Base-by-base conservation (phyloP, 305 asterid genomes). In the Andrographis paniculata region DNA sequence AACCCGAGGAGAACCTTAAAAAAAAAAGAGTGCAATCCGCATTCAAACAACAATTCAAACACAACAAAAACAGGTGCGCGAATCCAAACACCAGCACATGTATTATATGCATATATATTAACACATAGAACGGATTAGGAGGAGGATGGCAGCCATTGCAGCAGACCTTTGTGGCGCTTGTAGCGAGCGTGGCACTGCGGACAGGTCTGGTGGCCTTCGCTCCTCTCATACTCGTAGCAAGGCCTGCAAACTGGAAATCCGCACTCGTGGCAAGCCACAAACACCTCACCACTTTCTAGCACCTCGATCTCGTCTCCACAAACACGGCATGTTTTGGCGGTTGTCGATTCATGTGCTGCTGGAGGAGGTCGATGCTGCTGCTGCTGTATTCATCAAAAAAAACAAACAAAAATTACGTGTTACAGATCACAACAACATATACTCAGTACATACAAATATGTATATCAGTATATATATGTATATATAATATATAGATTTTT, bases 171-270 rank as follows among this genome's bases (percentile, higher is more conserved):
- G 42, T 75, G 79, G 15, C 74, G 85, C 67, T 75, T 80, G 72
- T 77, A 84, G 42, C 85, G 85, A 24, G 80, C 52, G 50, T 75
- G 62, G 60, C 92, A 84, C 9, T 77, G 92, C 36, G 94, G 88
- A 17, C 94, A 84, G 19, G 50, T 69, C 51, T 72, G 83, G 27
- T 71, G 73, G 20, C 94, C 94, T 48, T 84, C 83, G 20, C 76
- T 75, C 57, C 85, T 73, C 75, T 80, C 88, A 8, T 84, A 80
- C 49, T 80, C 84, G 42, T 77, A 84, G 56, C 94, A 84, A 38
- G 85, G 87, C 60, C 61, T 59, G 30, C 94, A 84, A 42, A 84
- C 92, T 1, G 94, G 92, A 42, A 77, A 84, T 4, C 68, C 81
- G 38, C 92, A 80, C 48, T 68, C 88, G 14, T 61, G 30, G 37